Conservation (phyloP, 2,329 filamentous ascomycete genomes). For the Fusarium citri region DNA sequence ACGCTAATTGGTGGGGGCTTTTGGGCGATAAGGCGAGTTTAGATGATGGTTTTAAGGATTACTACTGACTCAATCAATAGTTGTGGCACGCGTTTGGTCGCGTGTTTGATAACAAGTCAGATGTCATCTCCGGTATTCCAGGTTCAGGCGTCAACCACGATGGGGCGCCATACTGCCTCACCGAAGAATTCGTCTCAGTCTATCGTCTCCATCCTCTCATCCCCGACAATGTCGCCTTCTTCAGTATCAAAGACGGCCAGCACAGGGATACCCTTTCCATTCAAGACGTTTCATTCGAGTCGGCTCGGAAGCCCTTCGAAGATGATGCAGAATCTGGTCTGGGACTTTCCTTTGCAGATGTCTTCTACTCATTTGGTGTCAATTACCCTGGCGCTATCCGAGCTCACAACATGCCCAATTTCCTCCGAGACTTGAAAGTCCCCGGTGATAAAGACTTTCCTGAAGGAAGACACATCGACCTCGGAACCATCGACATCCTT, state of each 20-base stretch:
- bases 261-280: slow-evolving; percentile 15
- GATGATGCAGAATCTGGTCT: not conserved
- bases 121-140: slow-evolving; percentile 27
- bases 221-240: slow-evolving; percentile 22
- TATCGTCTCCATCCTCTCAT: slow-evolving; percentile 28
- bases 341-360: slow-evolving; percentile 6
- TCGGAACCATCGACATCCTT: slow-evolving; percentile 29
- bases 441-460: slow-evolving; percentile 18
- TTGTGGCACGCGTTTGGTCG: slow-evolving; percentile 21
- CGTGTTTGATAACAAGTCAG: slow-evolving; percentile 24
- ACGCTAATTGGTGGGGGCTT: slow-evolving; percentile 29
- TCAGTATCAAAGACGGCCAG: slow-evolving; percentile 11
- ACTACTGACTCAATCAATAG: not conserved
- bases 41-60: rapidly evolving
- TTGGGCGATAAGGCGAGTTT: slow-evolving; percentile 19
- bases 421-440: slow-evolving; percentile 12
- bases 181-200: slow-evolving; percentile 28
- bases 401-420: slow-evolving; percentile 29
- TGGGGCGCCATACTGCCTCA: slow-evolving; percentile 9
- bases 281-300: slow-evolving; percentile 13
- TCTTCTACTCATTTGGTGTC: slow-evolving; percentile 28
- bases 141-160: slow-evolving; percentile 25
- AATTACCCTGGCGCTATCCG: slow-evolving; percentile 23
- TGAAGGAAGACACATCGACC: slow-evolving; percentile 13
- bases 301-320: slow-evolving; percentile 12